A percentile compares a stretch with the other conserved stretches of the same genome.
phyloP scores from a whole-genome alignment of 805 yeast species.

The Ogataea wickerhamii region DNA sequence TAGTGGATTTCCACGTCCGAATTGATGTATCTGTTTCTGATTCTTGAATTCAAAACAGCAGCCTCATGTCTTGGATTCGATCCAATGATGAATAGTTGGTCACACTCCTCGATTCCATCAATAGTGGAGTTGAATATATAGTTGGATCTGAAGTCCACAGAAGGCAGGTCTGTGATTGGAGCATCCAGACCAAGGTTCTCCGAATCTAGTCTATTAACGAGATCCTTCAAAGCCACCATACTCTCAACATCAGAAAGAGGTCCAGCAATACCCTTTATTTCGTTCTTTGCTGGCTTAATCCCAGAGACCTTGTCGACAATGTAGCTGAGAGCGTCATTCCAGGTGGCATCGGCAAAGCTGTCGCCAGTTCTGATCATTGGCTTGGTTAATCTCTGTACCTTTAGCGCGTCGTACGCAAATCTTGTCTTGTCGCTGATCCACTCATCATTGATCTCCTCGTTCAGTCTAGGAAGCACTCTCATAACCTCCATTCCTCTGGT shows the following conservation, averaged over 20 bases:
- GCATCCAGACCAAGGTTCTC: constrained; percentile 78
- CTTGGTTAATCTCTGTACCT: constrained; percentile 78
- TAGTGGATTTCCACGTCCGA: constrained; percentile 61
- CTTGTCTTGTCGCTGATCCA: constrained; percentile 89
- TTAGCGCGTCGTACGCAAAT: constrained; percentile 80
- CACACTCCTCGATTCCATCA: constrained; percentile 79
- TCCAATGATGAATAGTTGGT: constrained; percentile 74
- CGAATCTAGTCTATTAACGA: constrained; percentile 71
- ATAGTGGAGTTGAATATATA: constrained; percentile 77
- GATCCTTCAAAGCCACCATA: constrained; percentile 76
- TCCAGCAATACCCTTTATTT: constrained; percentile 79
- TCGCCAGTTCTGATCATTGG: constrained; percentile 73
- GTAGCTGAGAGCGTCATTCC: constrained; percentile 80
- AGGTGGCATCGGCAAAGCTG: constrained; percentile 67
- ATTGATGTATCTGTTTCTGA: constrained; percentile 76
- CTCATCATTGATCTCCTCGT: constrained; percentile 85
- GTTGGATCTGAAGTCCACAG: constrained; percentile 73
- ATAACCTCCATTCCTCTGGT: constrained; percentile 83
- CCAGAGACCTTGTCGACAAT: constrained; percentile 59
- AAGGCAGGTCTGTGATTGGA: constrained; percentile 54
- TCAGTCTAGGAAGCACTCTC: constrained; percentile 81
- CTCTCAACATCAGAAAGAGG: constrained; percentile 81
- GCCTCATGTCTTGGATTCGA: constrained; percentile 90
- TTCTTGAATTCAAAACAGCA: constrained; percentile 79
- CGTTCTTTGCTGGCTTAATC: constrained; percentile 59